Conservation (phyloP, 192 early-diverging fungal genomes). For the Ambispora gerdemannii region DNA sequence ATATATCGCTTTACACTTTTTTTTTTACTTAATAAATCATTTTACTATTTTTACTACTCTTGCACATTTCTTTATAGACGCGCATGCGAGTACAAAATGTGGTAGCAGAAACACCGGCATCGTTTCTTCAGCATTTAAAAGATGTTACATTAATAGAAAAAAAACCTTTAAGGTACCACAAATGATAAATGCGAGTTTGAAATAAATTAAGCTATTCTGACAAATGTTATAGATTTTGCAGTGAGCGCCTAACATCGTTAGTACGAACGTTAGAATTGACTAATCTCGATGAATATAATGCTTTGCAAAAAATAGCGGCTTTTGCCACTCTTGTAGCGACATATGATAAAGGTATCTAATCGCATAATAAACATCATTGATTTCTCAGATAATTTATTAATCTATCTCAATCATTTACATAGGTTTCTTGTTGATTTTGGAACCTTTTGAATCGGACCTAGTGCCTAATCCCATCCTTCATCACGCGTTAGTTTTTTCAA, state of each 20-base stretch:
- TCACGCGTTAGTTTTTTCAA: constrained; percentile 53
- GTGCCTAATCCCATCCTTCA: constrained; percentile 96
- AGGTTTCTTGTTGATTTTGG: constrained; percentile 90
- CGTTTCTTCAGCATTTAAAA: constrained; percentile 89
- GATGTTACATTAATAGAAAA: constrained; percentile 95
- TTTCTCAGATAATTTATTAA: not conserved
- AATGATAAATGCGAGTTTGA: not conserved
- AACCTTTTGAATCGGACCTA: constrained; percentile 95
- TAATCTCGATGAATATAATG: constrained; percentile 82
- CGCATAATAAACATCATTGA: no score
- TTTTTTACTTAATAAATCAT: no score
- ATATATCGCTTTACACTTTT: not conserved
- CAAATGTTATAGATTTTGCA: constrained; percentile 61
- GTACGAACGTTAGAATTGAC: constrained; percentile 90
- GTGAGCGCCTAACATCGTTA: constrained; percentile 85
- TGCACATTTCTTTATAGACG: constrained; percentile 49
- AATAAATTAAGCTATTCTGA: not conserved
- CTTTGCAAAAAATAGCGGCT: constrained; percentile 79
- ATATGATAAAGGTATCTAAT: constrained; percentile 90
- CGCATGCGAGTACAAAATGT: constrained; percentile 96
- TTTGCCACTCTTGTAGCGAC: constrained; percentile 96
- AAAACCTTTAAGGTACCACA: constrained; percentile 73
- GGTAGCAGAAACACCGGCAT: constrained; percentile 91
- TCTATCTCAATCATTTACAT: not conserved
- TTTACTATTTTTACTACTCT: not conserved